Percentiles rank a stretch among this genome's conserved stretches.
phyloP scores from a whole-genome alignment of 345 rosid species.

The Arabis hirsuta region DNA sequence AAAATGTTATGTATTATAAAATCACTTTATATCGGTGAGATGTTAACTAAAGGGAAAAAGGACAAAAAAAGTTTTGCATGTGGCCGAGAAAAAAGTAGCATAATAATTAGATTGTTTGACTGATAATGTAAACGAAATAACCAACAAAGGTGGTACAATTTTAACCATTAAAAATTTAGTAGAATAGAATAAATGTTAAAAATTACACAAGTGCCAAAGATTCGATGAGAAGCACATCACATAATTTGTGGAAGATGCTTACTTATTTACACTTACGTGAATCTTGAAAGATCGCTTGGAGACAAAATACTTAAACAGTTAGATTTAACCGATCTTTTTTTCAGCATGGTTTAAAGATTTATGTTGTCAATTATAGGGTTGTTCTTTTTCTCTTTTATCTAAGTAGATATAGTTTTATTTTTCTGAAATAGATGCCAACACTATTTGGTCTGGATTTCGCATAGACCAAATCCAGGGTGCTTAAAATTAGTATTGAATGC shows the following conservation, averaged over 20 bases:
- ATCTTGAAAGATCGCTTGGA: conserved; percentile 30
- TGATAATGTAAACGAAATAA: background rate
- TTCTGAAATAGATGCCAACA: conserved; percentile 29
- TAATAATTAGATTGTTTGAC: conserved; percentile 1
- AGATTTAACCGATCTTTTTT: conserved; percentile 1
- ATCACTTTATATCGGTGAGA: too few species aligned
- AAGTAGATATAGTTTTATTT: conserved; percentile 9
- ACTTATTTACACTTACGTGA: conserved; percentile 19
- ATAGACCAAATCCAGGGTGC: conserved; percentile 45
- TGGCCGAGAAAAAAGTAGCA: too few species aligned
- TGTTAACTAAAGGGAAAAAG: too few species aligned
- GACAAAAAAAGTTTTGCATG: too few species aligned
- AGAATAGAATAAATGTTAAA: conserved; percentile 5
- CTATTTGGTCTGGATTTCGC: conserved; percentile 37
- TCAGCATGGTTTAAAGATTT: conserved; percentile 21
- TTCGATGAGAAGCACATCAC: conserved; percentile 31
- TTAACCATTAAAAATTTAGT: background rate
- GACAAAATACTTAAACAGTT: background rate
- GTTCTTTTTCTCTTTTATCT: conserved; percentile 20
- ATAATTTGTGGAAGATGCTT: conserved; percentile 25
- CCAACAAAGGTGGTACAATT: too few species aligned
- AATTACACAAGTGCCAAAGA: conserved; percentile 9
- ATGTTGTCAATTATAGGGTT: conserved; percentile 24
- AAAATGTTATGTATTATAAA: too few species aligned
- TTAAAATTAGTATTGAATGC: conserved; percentile 25